These are phyloP conservation scores for Sideroxylon spinosum DNA, from an alignment of 179 eudicot genomes.

Conservation along the genomic window DNA sequence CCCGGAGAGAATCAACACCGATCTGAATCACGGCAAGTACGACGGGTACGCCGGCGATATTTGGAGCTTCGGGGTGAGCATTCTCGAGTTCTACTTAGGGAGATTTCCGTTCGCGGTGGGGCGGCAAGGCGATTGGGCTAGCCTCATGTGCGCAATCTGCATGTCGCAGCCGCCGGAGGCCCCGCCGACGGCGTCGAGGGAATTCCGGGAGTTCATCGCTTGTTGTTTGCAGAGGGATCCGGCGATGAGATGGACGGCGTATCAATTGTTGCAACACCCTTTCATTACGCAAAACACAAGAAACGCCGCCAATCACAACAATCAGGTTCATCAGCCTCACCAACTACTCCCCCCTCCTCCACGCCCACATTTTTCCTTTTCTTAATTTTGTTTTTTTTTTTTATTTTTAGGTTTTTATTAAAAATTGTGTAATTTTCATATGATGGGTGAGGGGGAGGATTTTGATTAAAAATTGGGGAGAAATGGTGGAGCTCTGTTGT, in stretches of 20 bases:
- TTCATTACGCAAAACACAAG: slow-evolving; percentile 27
- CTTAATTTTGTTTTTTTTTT: background rate
- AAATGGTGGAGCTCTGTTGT: background rate
- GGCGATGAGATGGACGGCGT: slow-evolving; percentile 37
- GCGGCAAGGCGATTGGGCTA: slow-evolving; percentile 47
- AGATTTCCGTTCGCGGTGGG: slow-evolving; percentile 42
- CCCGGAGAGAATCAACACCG: slow-evolving; percentile 51
- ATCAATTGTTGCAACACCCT: slow-evolving; percentile 34
- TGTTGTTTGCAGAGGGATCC: slow-evolving; percentile 53
- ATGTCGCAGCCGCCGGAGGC: slow-evolving; percentile 39
- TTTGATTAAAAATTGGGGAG: background rate
- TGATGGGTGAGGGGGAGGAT: background rate
- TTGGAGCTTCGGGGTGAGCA: slow-evolving; percentile 53
- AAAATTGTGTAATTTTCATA: background rate
- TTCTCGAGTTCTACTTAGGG: slow-evolving; percentile 44
- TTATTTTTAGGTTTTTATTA: background rate
- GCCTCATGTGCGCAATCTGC: slow-evolving; percentile 56
- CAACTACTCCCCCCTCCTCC: slow-evolving; percentile 6
- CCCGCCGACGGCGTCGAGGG: slow-evolving; percentile 36
- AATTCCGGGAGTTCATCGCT: slow-evolving; percentile 35
- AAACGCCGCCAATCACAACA: background rate
- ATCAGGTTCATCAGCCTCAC: background rate
- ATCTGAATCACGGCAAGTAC: slow-evolving; percentile 39
- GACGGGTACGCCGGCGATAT: slow-evolving; percentile 58
- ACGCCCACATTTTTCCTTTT: background rate